Evolutionary conservation across 2,329 filamentous ascomycete genomes (phyloP), one percentile per base, ranked within the genome.

Genomic region (Ceratocystis huliohia): DNA sequence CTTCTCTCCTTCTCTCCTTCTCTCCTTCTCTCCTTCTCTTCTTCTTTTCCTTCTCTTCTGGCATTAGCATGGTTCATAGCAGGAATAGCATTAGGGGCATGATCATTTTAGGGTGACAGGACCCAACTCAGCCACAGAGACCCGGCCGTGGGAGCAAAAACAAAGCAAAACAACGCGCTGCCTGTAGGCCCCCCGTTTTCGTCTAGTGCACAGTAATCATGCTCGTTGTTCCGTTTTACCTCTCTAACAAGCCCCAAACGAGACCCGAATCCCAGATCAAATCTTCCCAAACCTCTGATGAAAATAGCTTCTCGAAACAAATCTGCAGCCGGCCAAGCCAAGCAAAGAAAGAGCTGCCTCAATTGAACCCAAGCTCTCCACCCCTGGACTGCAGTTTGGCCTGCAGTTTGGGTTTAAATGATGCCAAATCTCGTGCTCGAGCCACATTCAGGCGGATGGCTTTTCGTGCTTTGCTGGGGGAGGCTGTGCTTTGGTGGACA

Each of bases 391-490:
- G 17, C 20, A 50, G 46, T 48, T 48, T 48, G 17, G 28, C 28
- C 28, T 28, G 28, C 28, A 28, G 28, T 33, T 33, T 33, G 30
- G 30, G 28, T 33, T 59, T 20, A 59, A n/a, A 59, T 20, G 15
- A 59, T 59, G 53, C 33, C 53, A 59, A 59, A 59, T 59, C 53
- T 59, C 15, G 28, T 59, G 53, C 53, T 33, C 53, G 28, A 59
- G 53, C 53, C 53, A 59, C 28, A 30, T 4, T 59, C 28, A 17
- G 53, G 53, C 53, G 28, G 28, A 37, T 59, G 46, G 10, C 22
- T 50, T n/a, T 50, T 7, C 46, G 46, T 50, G 53, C 28, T 59
- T 59, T 33, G 28, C 25, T 59, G 28, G 28, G 53, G 25, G 50
- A 15, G 53, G 22, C 22, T 30, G 25, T 30, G 22, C 25, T 53